Percentiles rank a stretch among this genome's conserved stretches.
Conservation (phyloP, 2,329 filamentous ascomycete species). For the Rutstroemia sydowiana region DNA sequence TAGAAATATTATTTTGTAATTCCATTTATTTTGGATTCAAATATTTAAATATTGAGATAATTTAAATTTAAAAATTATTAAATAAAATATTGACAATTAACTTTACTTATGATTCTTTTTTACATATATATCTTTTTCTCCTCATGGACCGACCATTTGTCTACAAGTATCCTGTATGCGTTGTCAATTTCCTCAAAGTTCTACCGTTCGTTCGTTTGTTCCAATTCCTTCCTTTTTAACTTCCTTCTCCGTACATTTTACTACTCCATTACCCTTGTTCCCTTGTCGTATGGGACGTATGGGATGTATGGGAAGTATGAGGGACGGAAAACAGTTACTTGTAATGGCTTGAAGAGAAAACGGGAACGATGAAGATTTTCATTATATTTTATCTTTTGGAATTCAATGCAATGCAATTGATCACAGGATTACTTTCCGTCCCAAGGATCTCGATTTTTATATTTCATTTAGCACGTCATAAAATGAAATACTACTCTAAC, state of each 20-base stretch:
- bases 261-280: background rate
- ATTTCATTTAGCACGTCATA: background rate
- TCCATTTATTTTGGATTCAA: background rate
- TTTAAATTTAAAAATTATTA: no score
- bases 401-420: background rate
- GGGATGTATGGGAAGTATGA: no score
- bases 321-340: background rate
- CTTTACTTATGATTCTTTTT: background rate
- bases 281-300: background rate
- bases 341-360: background rate
- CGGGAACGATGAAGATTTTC: background rate
- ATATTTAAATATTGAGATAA: background rate
- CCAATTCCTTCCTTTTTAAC: background rate
- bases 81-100: no score
- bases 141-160: no score
- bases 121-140: no score
- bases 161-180: conserved; percentile 4
- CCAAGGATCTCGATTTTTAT: conserved; percentile 4
- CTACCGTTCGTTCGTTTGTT: background rate
- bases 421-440: conserved; percentile 6
- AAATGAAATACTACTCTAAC: background rate
- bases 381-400: background rate
- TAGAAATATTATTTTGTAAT: background rate
- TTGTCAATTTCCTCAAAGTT: conserved; percentile 7
- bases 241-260: background rate